Evolutionary conservation across 768 basidiomycete genomes (phyloP).

Genomic region (Tulasnella sp.): DNA sequence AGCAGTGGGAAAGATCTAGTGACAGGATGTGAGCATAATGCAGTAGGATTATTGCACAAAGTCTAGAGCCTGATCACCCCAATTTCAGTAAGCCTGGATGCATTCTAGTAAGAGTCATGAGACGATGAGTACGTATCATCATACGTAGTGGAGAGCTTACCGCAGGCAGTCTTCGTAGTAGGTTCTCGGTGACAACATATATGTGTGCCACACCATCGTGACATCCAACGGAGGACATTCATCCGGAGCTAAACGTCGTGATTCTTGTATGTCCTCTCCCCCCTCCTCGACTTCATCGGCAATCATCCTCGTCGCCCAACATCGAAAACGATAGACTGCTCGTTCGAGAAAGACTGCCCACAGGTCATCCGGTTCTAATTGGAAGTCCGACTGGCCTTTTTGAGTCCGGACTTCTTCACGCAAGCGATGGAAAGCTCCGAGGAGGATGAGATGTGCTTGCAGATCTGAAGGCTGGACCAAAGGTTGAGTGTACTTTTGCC

Average conservation of each 20-base stretch:
- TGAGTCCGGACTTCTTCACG: background rate
- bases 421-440: slow-evolving; percentile 13
- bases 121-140: slow-evolving; percentile 6
- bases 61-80: background rate
- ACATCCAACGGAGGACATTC: background rate
- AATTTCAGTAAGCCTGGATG: slow-evolving; percentile 12
- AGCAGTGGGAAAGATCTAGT: slow-evolving; percentile 16
- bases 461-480: slow-evolving; percentile 10
- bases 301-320: no score
- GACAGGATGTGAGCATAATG: background rate
- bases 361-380: slow-evolving; percentile 2
- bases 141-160: background rate
- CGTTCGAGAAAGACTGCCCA: slow-evolving; percentile 18
- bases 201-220: background rate
- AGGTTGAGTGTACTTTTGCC: background rate
- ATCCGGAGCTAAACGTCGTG: background rate
- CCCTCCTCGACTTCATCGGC: no score
- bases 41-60: background rate
- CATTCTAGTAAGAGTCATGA: slow-evolving; percentile 13
- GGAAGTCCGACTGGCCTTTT: background rate
- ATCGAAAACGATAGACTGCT: slow-evolving; percentile 3
- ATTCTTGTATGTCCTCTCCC: no score
- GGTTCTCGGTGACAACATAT: background rate
- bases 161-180: slow-evolving; percentile 1
- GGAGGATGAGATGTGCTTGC: slow-evolving; percentile 14